A percentile compares a stretch with the other conserved stretches of the same genome.
Conservation (phyloP, 2,329 filamentous ascomycete genomes). For the Pseudogymnoascus verrucosus region DNA sequence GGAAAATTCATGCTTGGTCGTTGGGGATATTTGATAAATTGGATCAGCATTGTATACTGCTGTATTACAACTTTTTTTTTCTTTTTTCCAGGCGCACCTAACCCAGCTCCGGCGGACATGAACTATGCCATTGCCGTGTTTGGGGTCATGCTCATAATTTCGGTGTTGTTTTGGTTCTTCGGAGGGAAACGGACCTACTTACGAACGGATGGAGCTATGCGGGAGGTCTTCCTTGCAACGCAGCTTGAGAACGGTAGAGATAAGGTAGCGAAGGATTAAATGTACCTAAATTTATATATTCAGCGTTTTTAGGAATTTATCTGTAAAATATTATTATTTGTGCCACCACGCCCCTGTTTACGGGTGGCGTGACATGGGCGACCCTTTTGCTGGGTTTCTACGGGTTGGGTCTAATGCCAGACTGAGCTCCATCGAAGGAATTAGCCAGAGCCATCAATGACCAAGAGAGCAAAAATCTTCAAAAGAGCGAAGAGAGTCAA, state of each 20-base stretch:
- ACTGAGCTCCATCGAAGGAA: no score
- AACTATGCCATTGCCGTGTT: constrained; percentile 51
- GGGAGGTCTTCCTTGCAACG: constrained; percentile 11
- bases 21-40: constrained; percentile 38
- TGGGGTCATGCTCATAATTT: constrained; percentile 44
- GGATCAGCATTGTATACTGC: constrained; percentile 44
- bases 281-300: neutral
- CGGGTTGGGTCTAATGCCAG: no score
- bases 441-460: no score
- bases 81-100: constrained; percentile 42
- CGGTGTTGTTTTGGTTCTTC: constrained; percentile 42
- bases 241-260: constrained; percentile 9
- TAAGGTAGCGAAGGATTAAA: neutral
- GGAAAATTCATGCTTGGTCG: constrained; percentile 38
- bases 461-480: no score
- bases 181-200: constrained; percentile 28
- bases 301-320: neutral
- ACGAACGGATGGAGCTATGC: constrained; percentile 10
- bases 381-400: no score
- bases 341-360: no score
- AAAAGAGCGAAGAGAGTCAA: no score
- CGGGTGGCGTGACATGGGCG: no score
- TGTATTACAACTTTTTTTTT: constrained; percentile 46
- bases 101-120: constrained; percentile 42
- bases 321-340: neutral